Evolutionary conservation across 192 early-diverging fungal species (phyloP), one percentile per base, ranked within the genome.

Genomic region (Coemansia brasiliensis): DNA sequence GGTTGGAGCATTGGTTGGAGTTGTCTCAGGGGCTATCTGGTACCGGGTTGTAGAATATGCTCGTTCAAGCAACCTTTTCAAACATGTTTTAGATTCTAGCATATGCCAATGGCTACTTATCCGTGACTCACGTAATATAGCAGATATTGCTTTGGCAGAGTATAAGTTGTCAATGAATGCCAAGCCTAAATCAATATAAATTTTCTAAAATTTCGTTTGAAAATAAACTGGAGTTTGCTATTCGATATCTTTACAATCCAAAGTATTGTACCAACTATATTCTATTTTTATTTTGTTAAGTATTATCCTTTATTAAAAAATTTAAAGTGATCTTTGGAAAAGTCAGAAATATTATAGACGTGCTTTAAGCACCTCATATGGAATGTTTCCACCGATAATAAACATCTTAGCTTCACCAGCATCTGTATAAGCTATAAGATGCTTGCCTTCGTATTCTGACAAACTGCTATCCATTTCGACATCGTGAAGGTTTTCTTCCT

Each of bases 81-180:
- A 62, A 11, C 1, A 13, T 11, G 52, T 46, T 2, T 32, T 79
- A 44, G 45, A 51, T 16, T 54, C 62, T 0, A 6, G 21, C 2
- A 13, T 66, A 1, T 63, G 65, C 27, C 55, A 29, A 21, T 79
- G 77, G 77, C 56, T 79, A 39, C 54, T 69, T 9, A 48, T 79
- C 12, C 65, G 77, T 24, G 77, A 79, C 22, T 79, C 77, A 3
- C 60, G 62, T 38, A 13, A 38, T 2, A 25, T 72, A 1, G 16
- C 25, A 8, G 65, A 79, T 22, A 68, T 79, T 45, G 69, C 65
- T 2, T 50, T 38, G n/a, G 59, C 61, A 8, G 75, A 79, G 50
- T 79, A 79, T 38, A 52, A 46, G 3, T 32, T 79, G 37, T 72
- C 61, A 12, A 61, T 29, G 46, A n/a, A 41, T 24, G 13, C 27